phyloP scores from a whole-genome alignment of 768 basidiomycete species.

The Hericium coralloides region DNA sequence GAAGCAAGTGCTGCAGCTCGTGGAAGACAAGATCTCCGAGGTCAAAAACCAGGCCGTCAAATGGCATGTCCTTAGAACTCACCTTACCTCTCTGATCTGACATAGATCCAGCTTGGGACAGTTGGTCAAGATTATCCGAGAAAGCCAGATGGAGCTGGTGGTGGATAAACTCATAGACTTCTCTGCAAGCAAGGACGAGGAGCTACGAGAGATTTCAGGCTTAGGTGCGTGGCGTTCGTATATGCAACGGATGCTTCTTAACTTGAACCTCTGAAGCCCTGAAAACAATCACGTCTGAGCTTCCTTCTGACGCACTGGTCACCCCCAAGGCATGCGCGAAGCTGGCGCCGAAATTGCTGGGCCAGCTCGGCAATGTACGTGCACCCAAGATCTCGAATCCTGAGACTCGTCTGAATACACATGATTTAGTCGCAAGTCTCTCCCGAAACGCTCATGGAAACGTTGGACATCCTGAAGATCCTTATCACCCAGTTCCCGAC shows the following conservation, averaged over 20 bases:
- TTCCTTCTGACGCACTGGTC: conserved; percentile 76
- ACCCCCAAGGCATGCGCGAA: conserved; percentile 74
- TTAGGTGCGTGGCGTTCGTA: conserved; percentile 49
- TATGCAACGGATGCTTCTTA: neutral
- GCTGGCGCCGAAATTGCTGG: conserved; percentile 75
- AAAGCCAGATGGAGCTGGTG: conserved; percentile 74
- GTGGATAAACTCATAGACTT: conserved; percentile 86
- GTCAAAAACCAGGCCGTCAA: conserved; percentile 98
- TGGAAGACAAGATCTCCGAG: conserved; percentile 94
- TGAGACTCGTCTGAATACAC: neutral
- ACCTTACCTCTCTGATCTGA: neutral
- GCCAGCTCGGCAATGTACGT: conserved; percentile 64
- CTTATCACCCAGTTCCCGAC: conserved; percentile 78
- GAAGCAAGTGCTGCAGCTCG: conserved; percentile 72
- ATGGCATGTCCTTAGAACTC: conserved; percentile 46
- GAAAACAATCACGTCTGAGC: conserved; percentile 90
- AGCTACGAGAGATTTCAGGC: conserved; percentile 88
- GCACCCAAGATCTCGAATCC: neutral
- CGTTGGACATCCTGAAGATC: conserved; percentile 79
- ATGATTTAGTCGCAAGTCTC: conserved; percentile 48
- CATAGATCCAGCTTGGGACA: conserved; percentile 60
- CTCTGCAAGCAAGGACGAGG: conserved; percentile 82
- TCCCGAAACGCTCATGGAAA: conserved; percentile 77
- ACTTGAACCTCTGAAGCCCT: conserved; percentile 44
- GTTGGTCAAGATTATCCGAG: conserved; percentile 82